phyloP scores from a whole-genome alignment of 805 yeast genomes.

The Alloascoidea africana region DNA sequence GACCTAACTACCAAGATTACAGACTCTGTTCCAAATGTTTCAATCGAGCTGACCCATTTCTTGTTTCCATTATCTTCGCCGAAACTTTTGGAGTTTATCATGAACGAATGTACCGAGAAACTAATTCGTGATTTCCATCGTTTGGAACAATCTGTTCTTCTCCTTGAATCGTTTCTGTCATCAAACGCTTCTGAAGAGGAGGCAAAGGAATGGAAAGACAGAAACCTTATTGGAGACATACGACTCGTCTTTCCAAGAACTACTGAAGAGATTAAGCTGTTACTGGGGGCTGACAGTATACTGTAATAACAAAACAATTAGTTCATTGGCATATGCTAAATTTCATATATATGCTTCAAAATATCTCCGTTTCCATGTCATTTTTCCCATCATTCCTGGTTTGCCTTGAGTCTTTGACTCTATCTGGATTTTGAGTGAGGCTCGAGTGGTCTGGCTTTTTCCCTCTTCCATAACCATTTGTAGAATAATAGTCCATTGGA shows the following conservation, averaged over 20 bases:
- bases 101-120: conserved; percentile 29
- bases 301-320: neutral
- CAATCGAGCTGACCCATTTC: conserved; percentile 33
- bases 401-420: neutral
- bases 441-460: conserved; percentile 34
- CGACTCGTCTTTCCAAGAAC: conserved; percentile 15
- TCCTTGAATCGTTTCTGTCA: conserved; percentile 25
- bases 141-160: neutral
- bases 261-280: conserved; percentile 13
- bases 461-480: conserved; percentile 88
- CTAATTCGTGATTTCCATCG: conserved; percentile 21
- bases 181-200: conserved; percentile 10
- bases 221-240: conserved; percentile 11
- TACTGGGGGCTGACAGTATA: conserved; percentile 8
- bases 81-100: conserved; percentile 37
- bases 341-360: no score
- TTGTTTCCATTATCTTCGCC: conserved; percentile 52
- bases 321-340: no score
- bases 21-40: conserved; percentile 42
- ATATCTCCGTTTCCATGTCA: no score
- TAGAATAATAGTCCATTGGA: conserved; percentile 92
- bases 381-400: neutral
- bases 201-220: conserved; percentile 7
- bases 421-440: conserved; percentile 4
- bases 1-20: neutral